Evolutionary conservation across 2,329 filamentous ascomycete genomes (phyloP), one percentile per base, ranked within the genome.

Genomic region (Drechslerella coelobrocha): DNA sequence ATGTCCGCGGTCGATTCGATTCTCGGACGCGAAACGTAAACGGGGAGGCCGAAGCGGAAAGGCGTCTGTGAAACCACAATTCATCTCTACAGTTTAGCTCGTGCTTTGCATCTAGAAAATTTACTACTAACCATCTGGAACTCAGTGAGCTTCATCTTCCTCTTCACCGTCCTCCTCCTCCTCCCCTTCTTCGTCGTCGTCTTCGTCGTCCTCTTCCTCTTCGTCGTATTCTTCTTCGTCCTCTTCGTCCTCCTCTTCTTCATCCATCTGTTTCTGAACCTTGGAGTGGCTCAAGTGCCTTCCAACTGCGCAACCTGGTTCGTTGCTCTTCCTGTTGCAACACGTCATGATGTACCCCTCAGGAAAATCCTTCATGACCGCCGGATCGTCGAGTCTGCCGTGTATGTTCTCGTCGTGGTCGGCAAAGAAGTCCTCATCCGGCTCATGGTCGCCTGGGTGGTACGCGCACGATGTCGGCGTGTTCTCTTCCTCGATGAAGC

Each of bases 401-500:
- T 57, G 43, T 2, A 52, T 52, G 8, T 48, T 9, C 17, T 57
- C 65, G 17, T 69, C 57, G 19, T 69, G 51, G 19, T 69, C 57
- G 6, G 26, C 65, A 27, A 69, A 69, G 34, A 69, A 62, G 8
- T 54, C 57, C 9, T 62, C 51, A 29, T 69, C 65, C 0, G 57
- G 43, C 34, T 69, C 65, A 45, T 48, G 61, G 10, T 69, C 65
- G 17, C 65, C 65, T 14, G 65, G 65, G 43, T 69, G 65, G 17
- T 69, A 69, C 6, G 57, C 53, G 45, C 65, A 69, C 17, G 52
- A 57, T 23, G 61, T 48, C 1, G 56, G 51, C 43, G 56, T 27
- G 37, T 69, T 69, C 10, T 69, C 65, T 12, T 69, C 65, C 3
- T 62, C 65, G 45, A 69, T 53, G 26, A 45, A 69, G 23, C 65